Percentiles rank a stretch among this genome's conserved stretches.
Evolutionary conservation across 2,329 filamentous ascomycete genomes (phyloP).

Genomic region (Ceratocystis alfenasii): DNA sequence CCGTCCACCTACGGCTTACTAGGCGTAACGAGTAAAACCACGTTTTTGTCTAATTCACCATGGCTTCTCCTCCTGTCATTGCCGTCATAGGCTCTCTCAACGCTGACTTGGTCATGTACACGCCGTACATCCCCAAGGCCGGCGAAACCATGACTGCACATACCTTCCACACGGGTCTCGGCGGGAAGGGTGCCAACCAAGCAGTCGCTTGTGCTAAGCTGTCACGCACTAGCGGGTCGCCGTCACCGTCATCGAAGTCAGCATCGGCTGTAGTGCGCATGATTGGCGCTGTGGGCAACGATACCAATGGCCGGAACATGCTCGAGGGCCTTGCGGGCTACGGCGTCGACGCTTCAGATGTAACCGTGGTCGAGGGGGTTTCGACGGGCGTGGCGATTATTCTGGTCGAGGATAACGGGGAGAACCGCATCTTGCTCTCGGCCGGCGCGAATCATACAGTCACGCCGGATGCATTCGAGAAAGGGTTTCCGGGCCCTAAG

Average conservation of each 20-base stretch:
- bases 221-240: slow-evolving; percentile 30
- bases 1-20: background rate
- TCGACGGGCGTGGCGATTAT: slow-evolving; percentile 48
- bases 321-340: slow-evolving; percentile 36
- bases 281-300: slow-evolving; percentile 46
- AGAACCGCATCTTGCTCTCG: slow-evolving; percentile 47
- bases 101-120: slow-evolving; percentile 58
- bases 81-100: slow-evolving; percentile 62
- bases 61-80: slow-evolving; percentile 34
- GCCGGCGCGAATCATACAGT: slow-evolving; percentile 40
- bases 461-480: slow-evolving; percentile 11
- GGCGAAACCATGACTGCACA: slow-evolving; percentile 59
- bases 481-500: slow-evolving; percentile 28
- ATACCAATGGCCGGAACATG: slow-evolving; percentile 31
- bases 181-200: slow-evolving; percentile 67
- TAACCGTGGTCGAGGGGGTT: slow-evolving; percentile 32
- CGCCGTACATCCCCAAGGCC: slow-evolving; percentile 51
- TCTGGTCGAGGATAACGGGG: slow-evolving; percentile 44
- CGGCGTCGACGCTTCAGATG: slow-evolving; percentile 36
- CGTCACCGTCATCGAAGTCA: background rate
- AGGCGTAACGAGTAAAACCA: background rate
- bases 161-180: slow-evolving; percentile 36
- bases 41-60: background rate
- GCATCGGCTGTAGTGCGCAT: slow-evolving; percentile 35
- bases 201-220: slow-evolving; percentile 52